Conservation (phyloP, 768 basidiomycete genomes). For the Fistulinella prunicolor region DNA sequence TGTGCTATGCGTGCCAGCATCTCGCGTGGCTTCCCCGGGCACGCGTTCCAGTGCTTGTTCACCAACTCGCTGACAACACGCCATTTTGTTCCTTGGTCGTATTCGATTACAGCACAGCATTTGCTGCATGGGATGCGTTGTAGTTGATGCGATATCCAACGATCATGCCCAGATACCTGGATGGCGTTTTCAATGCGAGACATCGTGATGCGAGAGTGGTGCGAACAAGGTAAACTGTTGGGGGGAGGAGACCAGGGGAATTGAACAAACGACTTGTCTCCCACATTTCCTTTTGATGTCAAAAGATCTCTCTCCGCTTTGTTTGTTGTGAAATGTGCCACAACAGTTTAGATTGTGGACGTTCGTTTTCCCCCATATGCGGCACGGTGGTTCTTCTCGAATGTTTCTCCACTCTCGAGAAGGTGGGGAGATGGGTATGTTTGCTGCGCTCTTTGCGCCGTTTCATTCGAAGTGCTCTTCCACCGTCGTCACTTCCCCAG, state of each 20-base stretch:
- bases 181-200: conserved; percentile 12
- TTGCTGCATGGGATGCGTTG: conserved; percentile 25
- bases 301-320: conserved; percentile 18
- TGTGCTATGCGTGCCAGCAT: conserved; percentile 7
- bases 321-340: conserved; percentile 33
- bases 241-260: conserved; percentile 4
- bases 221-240: conserved; percentile 12
- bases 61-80: conserved; percentile 25
- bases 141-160: conserved; percentile 8
- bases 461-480: conserved; percentile 22
- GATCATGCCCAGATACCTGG: conserved; percentile 10
- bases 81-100: conserved; percentile 27
- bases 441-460: conserved; percentile 17
- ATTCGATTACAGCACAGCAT: conserved; percentile 26
- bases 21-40: conserved; percentile 22
- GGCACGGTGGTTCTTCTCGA: conserved; percentile 19
- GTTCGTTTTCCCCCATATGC: conserved; percentile 20
- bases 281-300: conserved; percentile 23
- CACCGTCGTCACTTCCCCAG: conserved; percentile 11
- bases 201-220: conserved; percentile 14
- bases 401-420: conserved; percentile 19
- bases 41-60: conserved; percentile 27
- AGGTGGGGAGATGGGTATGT: conserved; percentile 21
- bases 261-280: conserved; percentile 2
- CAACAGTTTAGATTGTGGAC: conserved; percentile 19